These are phyloP conservation scores for Aspergillaceae sp. DNA, from an alignment of 2,329 filamentous ascomycete species.

Conservation along the genomic window DNA sequence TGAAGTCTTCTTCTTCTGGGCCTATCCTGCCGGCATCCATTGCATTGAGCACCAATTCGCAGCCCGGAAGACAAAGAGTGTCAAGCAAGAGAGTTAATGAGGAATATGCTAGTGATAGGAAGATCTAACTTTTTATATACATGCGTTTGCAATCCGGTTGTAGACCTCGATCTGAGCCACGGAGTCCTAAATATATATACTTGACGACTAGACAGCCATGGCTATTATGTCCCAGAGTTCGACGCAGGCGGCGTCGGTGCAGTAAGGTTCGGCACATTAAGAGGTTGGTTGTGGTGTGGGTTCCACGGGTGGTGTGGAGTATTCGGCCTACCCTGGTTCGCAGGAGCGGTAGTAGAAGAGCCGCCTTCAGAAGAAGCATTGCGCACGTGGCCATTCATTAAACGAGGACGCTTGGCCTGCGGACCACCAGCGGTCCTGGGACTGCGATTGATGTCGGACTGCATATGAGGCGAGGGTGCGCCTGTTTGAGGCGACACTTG, in stretches of 20 bases:
- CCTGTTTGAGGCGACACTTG: constrained; percentile 13
- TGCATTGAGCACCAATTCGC: too few species aligned
- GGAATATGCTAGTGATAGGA: too few species aligned
- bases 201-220: too few species aligned
- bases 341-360: not conserved
- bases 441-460: constrained; percentile 16
- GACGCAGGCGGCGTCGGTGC: not conserved
- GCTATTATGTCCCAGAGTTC: too few species aligned
- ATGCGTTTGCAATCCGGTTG: too few species aligned
- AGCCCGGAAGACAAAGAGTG: too few species aligned
- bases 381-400: constrained; percentile 25
- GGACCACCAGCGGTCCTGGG: constrained; percentile 10
- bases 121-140: too few species aligned
- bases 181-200: too few species aligned
- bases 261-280: constrained; percentile 17
- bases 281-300: constrained; percentile 4
- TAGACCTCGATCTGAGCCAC: too few species aligned
- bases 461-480: constrained; percentile 22
- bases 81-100: too few species aligned
- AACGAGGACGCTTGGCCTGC: constrained; percentile 27
- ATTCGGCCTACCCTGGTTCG: constrained; percentile 3
- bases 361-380: not conserved
- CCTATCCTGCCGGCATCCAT: too few species aligned
- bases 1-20: too few species aligned
- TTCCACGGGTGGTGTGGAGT: constrained; percentile 6